Conservation (phyloP, 371 early-diverging fungal species). For the Basidiobolus meristosporus region DNA sequence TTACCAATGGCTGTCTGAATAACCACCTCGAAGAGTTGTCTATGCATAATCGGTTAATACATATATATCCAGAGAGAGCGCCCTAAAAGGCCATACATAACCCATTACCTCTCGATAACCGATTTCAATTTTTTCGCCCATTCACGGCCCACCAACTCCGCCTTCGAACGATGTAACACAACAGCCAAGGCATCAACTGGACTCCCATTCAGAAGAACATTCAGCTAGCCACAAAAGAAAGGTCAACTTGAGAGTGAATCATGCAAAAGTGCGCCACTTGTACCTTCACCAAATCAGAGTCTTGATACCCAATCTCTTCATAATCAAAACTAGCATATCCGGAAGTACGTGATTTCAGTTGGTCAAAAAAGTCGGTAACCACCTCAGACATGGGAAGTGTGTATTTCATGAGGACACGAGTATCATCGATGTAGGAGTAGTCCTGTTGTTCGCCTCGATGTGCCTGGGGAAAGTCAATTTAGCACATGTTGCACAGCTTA, state of each 20-base stretch:
- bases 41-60: constrained; percentile 3
- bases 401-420: constrained; percentile 74
- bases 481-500: background rate
- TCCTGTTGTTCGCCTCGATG: constrained; percentile 70
- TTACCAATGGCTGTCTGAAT: constrained; percentile 77
- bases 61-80: too few species aligned
- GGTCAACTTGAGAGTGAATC: background rate
- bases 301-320: constrained; percentile 79
- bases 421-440: constrained; percentile 70
- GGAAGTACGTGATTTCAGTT: constrained; percentile 73
- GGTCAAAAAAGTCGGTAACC: constrained; percentile 85
- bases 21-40: constrained; percentile 82
- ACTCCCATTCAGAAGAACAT: constrained; percentile 72
- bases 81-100: background rate
- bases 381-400: constrained; percentile 80
- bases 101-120: constrained; percentile 36
- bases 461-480: constrained; percentile 11
- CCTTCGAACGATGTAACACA: constrained; percentile 62
- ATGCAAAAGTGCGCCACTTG: constrained; percentile 1
- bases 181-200: constrained; percentile 86
- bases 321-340: constrained; percentile 94
- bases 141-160: constrained; percentile 53
- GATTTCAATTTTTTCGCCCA: constrained; percentile 64
- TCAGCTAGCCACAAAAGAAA: constrained; percentile 26
- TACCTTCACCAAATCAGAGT: constrained; percentile 83